Evolutionary conservation across 2,329 filamentous ascomycete species (phyloP), one percentile per base, ranked within the genome.

Genomic region (Cladosporium sp.): DNA sequence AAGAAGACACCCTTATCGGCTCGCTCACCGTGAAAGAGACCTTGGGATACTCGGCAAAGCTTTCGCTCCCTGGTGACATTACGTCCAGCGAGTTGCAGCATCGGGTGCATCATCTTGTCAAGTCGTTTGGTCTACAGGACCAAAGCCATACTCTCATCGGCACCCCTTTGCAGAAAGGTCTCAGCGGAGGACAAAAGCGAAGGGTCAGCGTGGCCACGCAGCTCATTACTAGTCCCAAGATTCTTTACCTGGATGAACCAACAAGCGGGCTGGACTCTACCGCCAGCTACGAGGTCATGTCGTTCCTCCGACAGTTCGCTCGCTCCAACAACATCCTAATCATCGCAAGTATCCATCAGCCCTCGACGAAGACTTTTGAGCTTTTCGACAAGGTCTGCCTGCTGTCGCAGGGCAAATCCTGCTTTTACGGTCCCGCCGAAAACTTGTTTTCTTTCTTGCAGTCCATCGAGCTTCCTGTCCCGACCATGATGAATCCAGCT

Each of bases 131-230:
- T 1, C 77, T 95, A 4, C 74, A 76, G 16, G 74, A 76, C 1
- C 87, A 89, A 63, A 76, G 81, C 1, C 70, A 85, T 49, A 84
- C 83, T 0, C 71, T 93, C 22, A 82, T 93, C 57, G 88, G 88
- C 31, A 93, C 88, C 0, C 86, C 87, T 0, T 83, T 92, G 52
- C 79, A 82, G 2, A 91, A 90, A 67, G 89, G 89, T 2, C 81
- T 95, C 46, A 88, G 83, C 55, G 88, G 88, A 13, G 89, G 88
- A 0, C 88, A 95, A 72, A 93, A 92, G 73, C 77, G 87, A 16
- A 76, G 89, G 16, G 77, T 91, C 6, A 86, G 86, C 58, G 83
- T 93, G 3, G 88, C 87, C 1, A 87, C 84, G 58, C 86, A 88
- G 62, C 76, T 95, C 28, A 85, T 93, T 59, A 90, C 87, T 0